Conservation (phyloP, 345 rosid genomes). For the Draba incana region DNA sequence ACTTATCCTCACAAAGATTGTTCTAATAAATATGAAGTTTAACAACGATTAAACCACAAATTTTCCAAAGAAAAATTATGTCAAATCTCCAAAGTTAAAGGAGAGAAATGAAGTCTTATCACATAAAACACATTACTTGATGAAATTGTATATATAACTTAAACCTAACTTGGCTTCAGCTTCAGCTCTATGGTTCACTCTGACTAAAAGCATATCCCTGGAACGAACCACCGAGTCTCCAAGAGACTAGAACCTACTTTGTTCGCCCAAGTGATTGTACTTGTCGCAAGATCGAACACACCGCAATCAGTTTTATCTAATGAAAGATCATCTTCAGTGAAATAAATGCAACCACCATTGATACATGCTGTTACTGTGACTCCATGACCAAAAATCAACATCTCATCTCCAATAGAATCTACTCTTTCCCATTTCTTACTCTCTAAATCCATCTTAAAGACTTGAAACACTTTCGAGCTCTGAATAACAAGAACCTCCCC, state of each 20-base stretch:
- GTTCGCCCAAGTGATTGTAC: slow-evolving; percentile 5
- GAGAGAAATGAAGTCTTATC: too few species aligned
- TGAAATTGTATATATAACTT: background rate
- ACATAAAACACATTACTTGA: too few species aligned
- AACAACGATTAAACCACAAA: too few species aligned
- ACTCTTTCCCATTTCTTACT: slow-evolving; percentile 2
- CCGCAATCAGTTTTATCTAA: background rate
- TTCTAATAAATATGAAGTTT: too few species aligned
- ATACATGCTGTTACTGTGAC: background rate
- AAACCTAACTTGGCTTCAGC: background rate
- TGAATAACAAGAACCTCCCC: background rate
- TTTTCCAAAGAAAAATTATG: too few species aligned
- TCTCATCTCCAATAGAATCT: slow-evolving; percentile 23
- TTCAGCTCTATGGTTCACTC: background rate
- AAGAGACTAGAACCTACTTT: background rate
- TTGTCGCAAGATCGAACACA: slow-evolving; percentile 26
- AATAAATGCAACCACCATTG: slow-evolving; percentile 14
- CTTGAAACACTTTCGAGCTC: background rate
- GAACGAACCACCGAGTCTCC: slow-evolving; percentile 9
- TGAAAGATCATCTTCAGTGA: background rate
- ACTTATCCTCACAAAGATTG: too few species aligned
- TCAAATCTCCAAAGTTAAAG: too few species aligned
- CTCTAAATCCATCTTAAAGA: slow-evolving; percentile 5
- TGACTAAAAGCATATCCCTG: background rate
- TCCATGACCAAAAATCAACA: slow-evolving; percentile 21